Base-by-base conservation (phyloP, 441 rosid species). In the Sinapis alba region DNA sequence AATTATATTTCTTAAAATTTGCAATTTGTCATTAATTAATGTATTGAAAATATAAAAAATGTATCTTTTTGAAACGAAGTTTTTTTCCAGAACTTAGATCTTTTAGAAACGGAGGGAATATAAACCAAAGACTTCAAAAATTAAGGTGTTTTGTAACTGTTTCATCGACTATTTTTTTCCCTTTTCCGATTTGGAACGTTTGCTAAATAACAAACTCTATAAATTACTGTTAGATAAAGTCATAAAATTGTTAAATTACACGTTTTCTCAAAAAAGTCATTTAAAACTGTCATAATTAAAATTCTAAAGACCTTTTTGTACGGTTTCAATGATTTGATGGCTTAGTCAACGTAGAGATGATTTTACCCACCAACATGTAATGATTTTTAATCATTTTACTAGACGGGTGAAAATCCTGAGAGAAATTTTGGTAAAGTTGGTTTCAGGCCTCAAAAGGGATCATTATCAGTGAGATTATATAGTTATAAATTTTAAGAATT, bases 291-390 rank as follows among this genome's bases (percentile, higher is more conserved):
- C 1, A 21, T 20, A 16, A 50, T 62, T 38, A 11, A 63, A 13
- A 56, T 30, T 19, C 2, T 30, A 38, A 30, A 34, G n/a, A 56
- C 15, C 64, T n/a, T 28, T 69, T 66, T 7, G 68, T 68, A 75
- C 78, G 63, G 36, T 11, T 36, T 53, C 24, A 21, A 16, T 54
- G 70, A 28, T 69, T 26, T n/a, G 5, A 15, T 69, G 51, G 16
- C 11, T 9, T 28, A 41, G 70, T 63, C 79, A 76, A 54, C 60
- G 53, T 7, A 6, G 41, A 41, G 21, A 69, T 69, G 60, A 76
- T 54, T 75, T 76, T 53, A 69, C 58, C 61, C 62, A 70, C 76
- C 30, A 57, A 45, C 57, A 32, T 63, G 80, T 64, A 70, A 76
- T 76, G 75, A 41, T 63, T 63, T 75, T 62, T 7, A 69, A 62